Evolutionary conservation across 116 monocot species (phyloP).

Genomic region (Papilionanthe hybrid): DNA sequence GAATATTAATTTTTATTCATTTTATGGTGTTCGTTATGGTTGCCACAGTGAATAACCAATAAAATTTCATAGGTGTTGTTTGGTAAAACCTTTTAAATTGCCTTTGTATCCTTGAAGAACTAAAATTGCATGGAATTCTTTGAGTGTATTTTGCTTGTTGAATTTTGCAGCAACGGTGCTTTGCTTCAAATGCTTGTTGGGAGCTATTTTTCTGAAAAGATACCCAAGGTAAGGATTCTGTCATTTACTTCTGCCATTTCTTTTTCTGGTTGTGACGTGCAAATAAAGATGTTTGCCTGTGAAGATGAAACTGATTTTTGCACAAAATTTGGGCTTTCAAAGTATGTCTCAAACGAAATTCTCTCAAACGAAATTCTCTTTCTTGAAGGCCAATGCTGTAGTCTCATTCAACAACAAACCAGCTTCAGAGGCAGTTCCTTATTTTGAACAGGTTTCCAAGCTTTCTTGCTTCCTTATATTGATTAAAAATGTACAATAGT

Average conservation of each 20-base stretch:
- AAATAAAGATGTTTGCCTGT: neutral
- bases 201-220: slow-evolving; percentile 79
- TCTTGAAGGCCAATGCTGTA: slow-evolving; percentile 71
- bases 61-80: neutral
- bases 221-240: slow-evolving; percentile 62
- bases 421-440: slow-evolving; percentile 85
- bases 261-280: neutral
- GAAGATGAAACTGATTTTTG: neutral
- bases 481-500: neutral
- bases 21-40: neutral
- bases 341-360: slow-evolving; percentile 5
- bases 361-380: slow-evolving; percentile 10
- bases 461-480: slow-evolving; percentile 1
- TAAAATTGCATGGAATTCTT: neutral
- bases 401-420: slow-evolving; percentile 93
- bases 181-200: slow-evolving; percentile 89
- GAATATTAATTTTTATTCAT: neutral
- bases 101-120: neutral
- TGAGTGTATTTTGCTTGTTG: neutral
- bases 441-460: slow-evolving; percentile 83
- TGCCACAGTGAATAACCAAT: neutral
- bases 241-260: neutral
- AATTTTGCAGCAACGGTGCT: slow-evolving; percentile 78
- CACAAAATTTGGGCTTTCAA: neutral
- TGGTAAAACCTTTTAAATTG: neutral